phyloP scores from a whole-genome alignment of 108 stramenopile species.

The Cyclotella choctawhatcheeana region DNA sequence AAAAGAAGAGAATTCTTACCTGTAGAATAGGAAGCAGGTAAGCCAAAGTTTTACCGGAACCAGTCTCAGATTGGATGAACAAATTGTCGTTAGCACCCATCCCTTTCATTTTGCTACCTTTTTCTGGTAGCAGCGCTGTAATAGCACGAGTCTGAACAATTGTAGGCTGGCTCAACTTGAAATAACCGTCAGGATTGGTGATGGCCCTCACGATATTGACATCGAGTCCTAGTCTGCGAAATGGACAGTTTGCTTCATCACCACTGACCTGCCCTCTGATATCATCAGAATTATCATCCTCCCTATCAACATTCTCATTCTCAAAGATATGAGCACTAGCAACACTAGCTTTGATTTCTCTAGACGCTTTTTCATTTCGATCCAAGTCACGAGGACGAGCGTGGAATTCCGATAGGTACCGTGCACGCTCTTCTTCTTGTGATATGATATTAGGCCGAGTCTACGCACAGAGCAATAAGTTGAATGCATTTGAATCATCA shows the following conservation, averaged over 20 bases:
- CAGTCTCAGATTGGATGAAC: slow-evolving; percentile 92
- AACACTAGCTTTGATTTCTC: slow-evolving; percentile 39
- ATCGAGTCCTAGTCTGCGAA: slow-evolving; percentile 54
- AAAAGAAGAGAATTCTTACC: too few relatives aligned
- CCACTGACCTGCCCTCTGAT: slow-evolving; percentile 6
- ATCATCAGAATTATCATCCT: slow-evolving; percentile 28
- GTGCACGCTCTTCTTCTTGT: slow-evolving; percentile 60
- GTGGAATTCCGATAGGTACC: slow-evolving; percentile 83
- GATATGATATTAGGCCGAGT: slow-evolving; percentile 21
- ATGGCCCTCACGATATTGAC: slow-evolving; percentile 54
- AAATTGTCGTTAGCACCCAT: slow-evolving; percentile 55
- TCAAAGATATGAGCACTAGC: slow-evolving; percentile 45
- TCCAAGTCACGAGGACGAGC: slow-evolving; percentile 87
- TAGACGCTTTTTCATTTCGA: slow-evolving; percentile 56
- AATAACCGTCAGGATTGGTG: slow-evolving; percentile 41
- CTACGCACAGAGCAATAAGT: not conserved
- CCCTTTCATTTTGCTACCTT: slow-evolving; percentile 2
- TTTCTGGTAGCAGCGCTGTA: slow-evolving; percentile 40
- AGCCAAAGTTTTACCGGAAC: slow-evolving; percentile 71
- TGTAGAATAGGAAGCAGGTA: slow-evolving; percentile 41
- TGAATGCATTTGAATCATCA: not conserved
- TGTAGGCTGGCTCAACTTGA: slow-evolving; percentile 67
- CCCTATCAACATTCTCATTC: slow-evolving; percentile 24
- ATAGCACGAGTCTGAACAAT: slow-evolving; percentile 65
- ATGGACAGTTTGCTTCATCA: slow-evolving; percentile 28